Evolutionary conservation across 1,139 yeast species (phyloP).

Genomic region (Hyphopichia khmerensis): DNA sequence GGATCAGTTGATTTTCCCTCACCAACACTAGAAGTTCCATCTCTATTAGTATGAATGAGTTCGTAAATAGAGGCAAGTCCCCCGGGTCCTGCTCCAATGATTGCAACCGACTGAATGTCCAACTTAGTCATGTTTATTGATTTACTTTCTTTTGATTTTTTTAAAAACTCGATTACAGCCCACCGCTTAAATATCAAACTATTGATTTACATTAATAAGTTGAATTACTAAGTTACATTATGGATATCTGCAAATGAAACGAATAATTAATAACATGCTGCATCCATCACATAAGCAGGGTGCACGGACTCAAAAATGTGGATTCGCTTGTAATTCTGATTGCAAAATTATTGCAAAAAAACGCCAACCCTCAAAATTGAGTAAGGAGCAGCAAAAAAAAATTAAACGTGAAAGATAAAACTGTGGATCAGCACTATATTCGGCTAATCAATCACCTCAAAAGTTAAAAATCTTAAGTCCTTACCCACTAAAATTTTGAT

Average conservation of each 20-base stretch:
- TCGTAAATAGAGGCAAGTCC: conserved; percentile 38
- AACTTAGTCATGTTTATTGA: conserved; percentile 3
- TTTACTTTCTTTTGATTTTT: too few species aligned
- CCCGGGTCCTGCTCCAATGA: conserved; percentile 40
- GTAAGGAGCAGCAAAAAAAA: too few species aligned
- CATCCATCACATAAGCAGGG: too few species aligned
- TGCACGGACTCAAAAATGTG: background rate
- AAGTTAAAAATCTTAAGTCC: too few species aligned
- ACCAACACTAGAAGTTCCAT: conserved; percentile 31
- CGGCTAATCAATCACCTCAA: too few species aligned
- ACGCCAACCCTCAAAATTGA: background rate
- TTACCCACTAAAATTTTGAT: too few species aligned
- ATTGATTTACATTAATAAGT: too few species aligned
- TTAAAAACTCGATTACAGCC: too few species aligned
- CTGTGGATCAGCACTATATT: background rate
- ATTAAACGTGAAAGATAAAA: background rate
- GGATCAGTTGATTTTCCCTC: conserved; percentile 12
- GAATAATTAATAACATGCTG: too few species aligned
- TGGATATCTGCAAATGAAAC: too few species aligned
- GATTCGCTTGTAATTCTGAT: background rate
- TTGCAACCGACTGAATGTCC: conserved; percentile 26
- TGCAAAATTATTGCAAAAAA: background rate
- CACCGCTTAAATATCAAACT: too few species aligned
- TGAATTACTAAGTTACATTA: too few species aligned
- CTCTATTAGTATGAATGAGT: conserved; percentile 29